Conservation (phyloP, 495 filamentous ascomycete species). For the Cairneyella variabilis region DNA sequence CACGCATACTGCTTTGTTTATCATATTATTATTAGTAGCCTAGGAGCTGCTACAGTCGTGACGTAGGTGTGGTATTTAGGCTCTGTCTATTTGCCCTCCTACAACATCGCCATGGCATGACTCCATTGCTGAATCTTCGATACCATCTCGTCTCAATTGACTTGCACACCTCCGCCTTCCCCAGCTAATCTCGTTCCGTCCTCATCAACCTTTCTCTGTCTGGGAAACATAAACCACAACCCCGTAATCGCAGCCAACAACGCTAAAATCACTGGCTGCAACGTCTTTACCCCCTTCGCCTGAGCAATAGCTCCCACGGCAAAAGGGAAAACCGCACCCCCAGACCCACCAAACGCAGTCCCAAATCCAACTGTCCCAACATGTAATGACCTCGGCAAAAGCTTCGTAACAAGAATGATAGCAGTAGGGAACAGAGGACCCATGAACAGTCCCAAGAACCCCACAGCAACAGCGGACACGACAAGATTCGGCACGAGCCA, state of each 20-base stretch:
- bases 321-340: constrained; percentile 79
- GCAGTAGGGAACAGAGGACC: constrained; percentile 79
- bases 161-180: no score
- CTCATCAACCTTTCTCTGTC: no score
- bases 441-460: constrained; percentile 71
- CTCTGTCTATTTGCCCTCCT: no score
- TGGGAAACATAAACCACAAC: no score
- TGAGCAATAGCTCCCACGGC: constrained; percentile 75
- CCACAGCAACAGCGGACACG: constrained; percentile 66
- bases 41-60: no score
- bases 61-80: no score
- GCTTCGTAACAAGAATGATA: constrained; percentile 71
- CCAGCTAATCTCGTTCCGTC: no score
- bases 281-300: constrained; percentile 67
- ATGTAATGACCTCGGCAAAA: constrained; percentile 71
- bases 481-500: constrained; percentile 81
- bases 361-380: constrained; percentile 79
- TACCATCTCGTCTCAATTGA: no score
- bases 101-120: no score
- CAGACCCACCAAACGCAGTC: constrained; percentile 71
- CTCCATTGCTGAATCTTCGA: no score
- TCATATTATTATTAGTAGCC: no score
- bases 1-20: no score
- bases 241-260: constrained; percentile 10
- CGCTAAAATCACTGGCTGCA: constrained; percentile 17